Evolutionary conservation across 768 basidiomycete genomes (phyloP).

Genomic region (Panaeolus cyanescens): DNA sequence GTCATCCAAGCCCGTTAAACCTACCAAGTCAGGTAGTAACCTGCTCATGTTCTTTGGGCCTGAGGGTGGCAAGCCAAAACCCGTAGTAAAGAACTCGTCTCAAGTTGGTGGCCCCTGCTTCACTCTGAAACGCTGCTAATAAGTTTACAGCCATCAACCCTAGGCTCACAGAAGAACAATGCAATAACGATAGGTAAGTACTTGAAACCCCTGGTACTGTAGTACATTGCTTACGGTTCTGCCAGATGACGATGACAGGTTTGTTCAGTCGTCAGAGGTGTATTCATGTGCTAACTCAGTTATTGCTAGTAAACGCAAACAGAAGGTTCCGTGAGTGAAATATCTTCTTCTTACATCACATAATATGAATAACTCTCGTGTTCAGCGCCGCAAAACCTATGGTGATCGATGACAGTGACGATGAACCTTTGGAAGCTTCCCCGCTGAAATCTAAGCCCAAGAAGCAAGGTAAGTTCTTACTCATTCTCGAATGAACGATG

Average conservation of each 20-base stretch:
- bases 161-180: constrained; percentile 15
- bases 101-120: constrained; percentile 10
- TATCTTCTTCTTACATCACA: neutral
- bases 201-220: neutral
- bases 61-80: constrained; percentile 20
- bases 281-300: neutral
- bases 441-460: constrained; percentile 9
- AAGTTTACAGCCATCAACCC: constrained; percentile 9
- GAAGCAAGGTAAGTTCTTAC: constrained; percentile 29
- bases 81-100: constrained; percentile 14
- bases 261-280: neutral
- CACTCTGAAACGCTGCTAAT: neutral
- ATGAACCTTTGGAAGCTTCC: constrained; percentile 22
- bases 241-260: neutral
- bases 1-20: constrained; percentile 12
- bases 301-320: neutral
- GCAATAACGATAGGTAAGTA: neutral
- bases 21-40: constrained; percentile 13
- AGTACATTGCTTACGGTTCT: neutral
- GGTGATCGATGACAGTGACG: constrained; percentile 28
- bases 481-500: constrained; percentile 25
- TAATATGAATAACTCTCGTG: neutral
- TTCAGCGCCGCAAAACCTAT: constrained; percentile 1
- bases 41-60: constrained; percentile 27
- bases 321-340: neutral